A percentile compares a stretch with the other conserved stretches of the same genome.
Conservation (phyloP, 1,139 yeast species). For the Kurtzmaniella natalensis region DNA sequence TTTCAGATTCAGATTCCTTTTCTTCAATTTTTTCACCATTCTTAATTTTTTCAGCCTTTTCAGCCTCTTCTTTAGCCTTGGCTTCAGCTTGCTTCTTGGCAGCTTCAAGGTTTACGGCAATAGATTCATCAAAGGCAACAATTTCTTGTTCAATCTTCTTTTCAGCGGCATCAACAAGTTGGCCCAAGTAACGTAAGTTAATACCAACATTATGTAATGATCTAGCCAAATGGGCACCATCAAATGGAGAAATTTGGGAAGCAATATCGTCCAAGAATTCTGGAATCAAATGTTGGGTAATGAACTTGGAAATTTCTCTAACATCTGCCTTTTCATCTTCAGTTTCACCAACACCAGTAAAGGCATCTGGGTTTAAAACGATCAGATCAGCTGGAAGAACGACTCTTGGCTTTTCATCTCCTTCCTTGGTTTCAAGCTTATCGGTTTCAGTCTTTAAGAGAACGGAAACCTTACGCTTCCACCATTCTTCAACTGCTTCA, state of each 20-base stretch:
- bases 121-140: conserved; percentile 18
- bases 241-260: conserved; percentile 63
- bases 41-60: conserved; percentile 20
- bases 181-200: conserved; percentile 84
- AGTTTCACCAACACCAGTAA: conserved; percentile 40
- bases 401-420: conserved; percentile 43
- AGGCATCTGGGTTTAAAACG: conserved; percentile 78
- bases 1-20: conserved; percentile 21
- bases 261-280: conserved; percentile 57
- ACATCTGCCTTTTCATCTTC: conserved; percentile 51
- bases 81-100: conserved; percentile 25
- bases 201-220: conserved; percentile 78
- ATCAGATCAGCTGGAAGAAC: conserved; percentile 55
- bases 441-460: conserved; percentile 50
- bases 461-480: conserved; percentile 63
- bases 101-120: conserved; percentile 17
- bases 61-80: conserved; percentile 14
- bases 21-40: conserved; percentile 18
- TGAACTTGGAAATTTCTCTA: conserved; percentile 62
- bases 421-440: conserved; percentile 28
- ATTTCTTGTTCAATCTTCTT: conserved; percentile 22
- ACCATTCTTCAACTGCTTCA: conserved; percentile 91
- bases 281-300: conserved; percentile 57
- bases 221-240: conserved; percentile 70
- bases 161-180: conserved; percentile 36